phyloP scores from a whole-genome alignment of 768 basidiomycete species.

The Mycena galericulata region DNA sequence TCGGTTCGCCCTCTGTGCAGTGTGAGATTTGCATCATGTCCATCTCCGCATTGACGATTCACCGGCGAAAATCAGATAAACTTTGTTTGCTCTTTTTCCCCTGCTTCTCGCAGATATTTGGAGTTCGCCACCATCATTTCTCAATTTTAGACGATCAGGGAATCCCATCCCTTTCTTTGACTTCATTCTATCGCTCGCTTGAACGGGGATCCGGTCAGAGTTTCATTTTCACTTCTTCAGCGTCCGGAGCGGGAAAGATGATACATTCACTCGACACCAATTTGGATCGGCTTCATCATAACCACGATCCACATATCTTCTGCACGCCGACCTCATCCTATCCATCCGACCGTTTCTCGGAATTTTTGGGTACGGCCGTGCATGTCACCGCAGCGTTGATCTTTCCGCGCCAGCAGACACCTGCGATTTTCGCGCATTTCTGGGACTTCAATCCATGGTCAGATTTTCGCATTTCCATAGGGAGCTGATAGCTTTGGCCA shows the following conservation, averaged over 20 bases:
- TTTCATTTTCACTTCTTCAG: neutral
- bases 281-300: slow-evolving; percentile 3
- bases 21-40: neutral
- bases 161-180: slow-evolving; percentile 1
- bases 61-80: neutral
- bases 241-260: too few species aligned
- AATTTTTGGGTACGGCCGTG: neutral
- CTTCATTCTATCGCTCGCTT: slow-evolving; percentile 4
- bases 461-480: neutral
- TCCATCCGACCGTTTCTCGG: neutral
- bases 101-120: too few species aligned
- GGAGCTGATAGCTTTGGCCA: neutral
- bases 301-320: neutral
- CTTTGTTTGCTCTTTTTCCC: neutral
- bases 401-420: neutral
- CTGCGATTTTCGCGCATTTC: neutral
- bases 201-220: slow-evolving; percentile 10
- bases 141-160: too few species aligned
- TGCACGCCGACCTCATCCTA: neutral
- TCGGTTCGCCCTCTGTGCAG: neutral
- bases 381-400: neutral
- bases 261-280: neutral
- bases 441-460: neutral
- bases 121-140: too few species aligned
- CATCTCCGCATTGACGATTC: neutral